Evolutionary conservation across 768 basidiomycete genomes (phyloP), one percentile per base, ranked within the genome.

Genomic region (Phaffia australis): DNA sequence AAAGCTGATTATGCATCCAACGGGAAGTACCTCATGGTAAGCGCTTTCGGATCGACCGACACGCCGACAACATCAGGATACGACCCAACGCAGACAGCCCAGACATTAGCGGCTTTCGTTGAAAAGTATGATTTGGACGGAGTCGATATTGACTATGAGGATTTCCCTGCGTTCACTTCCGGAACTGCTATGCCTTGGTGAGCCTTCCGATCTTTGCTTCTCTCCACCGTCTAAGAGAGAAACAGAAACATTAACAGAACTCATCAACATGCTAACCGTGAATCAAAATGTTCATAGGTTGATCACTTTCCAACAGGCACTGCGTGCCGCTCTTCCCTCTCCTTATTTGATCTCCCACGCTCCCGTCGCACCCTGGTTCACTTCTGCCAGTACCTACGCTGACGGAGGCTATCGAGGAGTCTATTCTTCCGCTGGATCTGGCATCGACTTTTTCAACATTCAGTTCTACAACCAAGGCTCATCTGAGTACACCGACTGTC

Each of bases 101-200:
- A 59, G 1, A 29, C 56, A 29, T 56, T 70, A 4, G 70, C 70
- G 3, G 8, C 29, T 2, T 71, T 69, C 42, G 70, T 71, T 3
- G 35, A 50, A 30, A 46, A 69, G 27, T 66, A 69, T 65, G 64
- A 60, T 18, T 55, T 71, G n/a, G 70, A 71, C 55, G 70, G 70
- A 32, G 69, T 70, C 21, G 70, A 71, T 42, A 46, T 71, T 14
- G 70, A 71, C 48, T 71, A 67, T 51, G 70, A 71, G 60, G 69
- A 70, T 29, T 68, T 66, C 8, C 42, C 51, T 14, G 65, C 69
- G 3, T 57, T 66, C 52, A n/a, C 66, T 50, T 69, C 55, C 23
- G 35, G 48, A 15, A n/a, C 46, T 3, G 60, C 48, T 3, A 51
- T 61, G 14, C 60, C 60, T 19, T 61, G 57, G 57, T 58, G 1